Percentiles rank a stretch among this genome's conserved stretches.
Evolutionary conservation across 2,329 filamentous ascomycete species (phyloP).

Genomic region (Conoideocrella luteorostrata): DNA sequence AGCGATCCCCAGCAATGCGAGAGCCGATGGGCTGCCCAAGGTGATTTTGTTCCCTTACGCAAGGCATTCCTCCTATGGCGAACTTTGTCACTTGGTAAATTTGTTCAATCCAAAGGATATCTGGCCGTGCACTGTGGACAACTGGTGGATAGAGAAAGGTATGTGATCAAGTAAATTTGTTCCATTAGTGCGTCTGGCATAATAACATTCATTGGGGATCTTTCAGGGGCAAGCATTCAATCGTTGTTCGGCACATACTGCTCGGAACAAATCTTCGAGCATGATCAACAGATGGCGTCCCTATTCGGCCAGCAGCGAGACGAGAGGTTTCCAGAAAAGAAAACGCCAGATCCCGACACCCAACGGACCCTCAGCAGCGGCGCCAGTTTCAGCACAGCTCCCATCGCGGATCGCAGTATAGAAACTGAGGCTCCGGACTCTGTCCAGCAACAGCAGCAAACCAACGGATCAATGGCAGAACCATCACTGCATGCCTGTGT

Average conservation of each 20-base stretch:
- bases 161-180: conserved; percentile 8
- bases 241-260: conserved; percentile 67
- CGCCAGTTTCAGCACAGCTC: background rate
- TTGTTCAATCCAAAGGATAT: conserved; percentile 69
- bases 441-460: background rate
- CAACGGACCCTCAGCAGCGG: background rate
- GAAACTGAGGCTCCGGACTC: background rate
- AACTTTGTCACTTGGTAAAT: conserved; percentile 65
- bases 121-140: conserved; percentile 72
- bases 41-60: conserved; percentile 71
- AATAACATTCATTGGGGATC: background rate
- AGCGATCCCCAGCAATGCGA: background rate
- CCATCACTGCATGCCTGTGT: background rate
- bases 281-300: conserved; percentile 56
- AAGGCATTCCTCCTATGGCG: conserved; percentile 78
- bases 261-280: conserved; percentile 50
- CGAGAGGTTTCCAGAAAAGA: background rate
- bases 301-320: conserved; percentile 2
- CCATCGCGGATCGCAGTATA: background rate
- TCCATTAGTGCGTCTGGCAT: background rate
- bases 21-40: conserved; percentile 26
- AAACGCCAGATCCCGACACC: background rate
- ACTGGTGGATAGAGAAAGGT: conserved; percentile 54
- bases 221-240: conserved; percentile 52
- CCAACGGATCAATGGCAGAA: background rate